Evolutionary conservation across 2,329 filamentous ascomycete species (phyloP).

Genomic region (Dothistroma pini): DNA sequence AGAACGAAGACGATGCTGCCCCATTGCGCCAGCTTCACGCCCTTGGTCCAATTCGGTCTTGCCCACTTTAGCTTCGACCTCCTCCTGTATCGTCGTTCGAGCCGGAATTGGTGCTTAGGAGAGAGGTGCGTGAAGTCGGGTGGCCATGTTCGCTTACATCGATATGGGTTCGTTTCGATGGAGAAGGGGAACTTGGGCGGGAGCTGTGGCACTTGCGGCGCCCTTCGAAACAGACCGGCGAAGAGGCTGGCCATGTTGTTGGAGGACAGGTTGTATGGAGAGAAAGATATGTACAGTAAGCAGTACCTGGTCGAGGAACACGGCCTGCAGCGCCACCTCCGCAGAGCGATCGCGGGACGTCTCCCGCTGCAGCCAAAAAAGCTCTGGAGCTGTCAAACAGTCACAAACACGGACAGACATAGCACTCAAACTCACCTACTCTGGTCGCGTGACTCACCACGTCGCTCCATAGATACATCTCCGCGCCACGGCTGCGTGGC

Average conservation of each 20-base stretch:
- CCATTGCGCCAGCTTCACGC: conserved; percentile 63
- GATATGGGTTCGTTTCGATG: conserved; percentile 56
- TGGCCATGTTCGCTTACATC: conserved; percentile 70
- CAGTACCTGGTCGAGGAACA: background rate
- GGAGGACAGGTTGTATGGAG: conserved; percentile 29
- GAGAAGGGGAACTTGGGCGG: conserved; percentile 29
- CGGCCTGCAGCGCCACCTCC: background rate
- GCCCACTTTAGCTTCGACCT: conserved; percentile 60
- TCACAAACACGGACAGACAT: background rate
- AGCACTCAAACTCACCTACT: background rate
- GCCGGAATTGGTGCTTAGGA: conserved; percentile 68
- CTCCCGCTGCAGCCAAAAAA: conserved; percentile 1
- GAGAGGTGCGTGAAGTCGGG: conserved; percentile 69
- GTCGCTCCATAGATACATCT: conserved; percentile 23
- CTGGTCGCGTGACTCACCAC: conserved; percentile 26
- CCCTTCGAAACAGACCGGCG: conserved; percentile 26
- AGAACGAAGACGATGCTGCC: conserved; percentile 53
- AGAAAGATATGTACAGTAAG: background rate
- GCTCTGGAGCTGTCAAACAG: background rate
- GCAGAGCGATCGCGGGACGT: background rate
- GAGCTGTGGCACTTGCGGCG: conserved; percentile 20
- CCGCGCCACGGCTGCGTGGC: conserved; percentile 32
- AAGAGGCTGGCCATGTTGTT: conserved; percentile 25
- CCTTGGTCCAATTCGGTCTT: conserved; percentile 62
- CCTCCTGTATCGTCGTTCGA: conserved; percentile 75